phyloP scores from a whole-genome alignment of 2,329 filamentous ascomycete species.

The Stagonosporopsis chrysanthemi region DNA sequence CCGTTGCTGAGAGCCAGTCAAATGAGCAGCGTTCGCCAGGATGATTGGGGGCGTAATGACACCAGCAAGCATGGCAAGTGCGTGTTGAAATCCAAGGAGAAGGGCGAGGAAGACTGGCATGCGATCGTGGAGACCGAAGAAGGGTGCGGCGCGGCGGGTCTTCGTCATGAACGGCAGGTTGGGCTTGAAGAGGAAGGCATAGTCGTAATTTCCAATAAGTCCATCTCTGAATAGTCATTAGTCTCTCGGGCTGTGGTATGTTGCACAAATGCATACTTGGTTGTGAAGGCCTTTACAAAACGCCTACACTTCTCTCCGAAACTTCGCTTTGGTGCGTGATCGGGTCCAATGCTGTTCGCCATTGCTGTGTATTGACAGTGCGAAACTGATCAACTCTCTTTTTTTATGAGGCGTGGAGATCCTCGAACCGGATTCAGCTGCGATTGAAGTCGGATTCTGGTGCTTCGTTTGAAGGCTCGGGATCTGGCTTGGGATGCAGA shows the following conservation, averaged over 20 bases:
- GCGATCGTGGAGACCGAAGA: conserved; percentile 81
- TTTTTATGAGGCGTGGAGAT: conserved; percentile 18
- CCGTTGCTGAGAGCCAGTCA: conserved; percentile 67
- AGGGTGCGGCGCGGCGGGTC: conserved; percentile 68
- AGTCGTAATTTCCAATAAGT: conserved; percentile 86
- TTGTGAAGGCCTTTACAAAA: conserved; percentile 57
- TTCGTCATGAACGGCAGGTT: conserved; percentile 84
- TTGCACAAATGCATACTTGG: conserved; percentile 48
- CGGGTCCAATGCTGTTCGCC: conserved; percentile 56
- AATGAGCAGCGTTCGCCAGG: conserved; percentile 70
- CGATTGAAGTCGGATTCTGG: neutral
- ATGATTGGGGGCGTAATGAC: conserved; percentile 83
- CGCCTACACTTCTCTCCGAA: conserved; percentile 52
- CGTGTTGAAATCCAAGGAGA: conserved; percentile 79
- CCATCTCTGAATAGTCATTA: conserved; percentile 62
- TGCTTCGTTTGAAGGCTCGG: neutral
- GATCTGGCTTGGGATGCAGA: neutral
- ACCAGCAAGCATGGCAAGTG: conserved; percentile 72
- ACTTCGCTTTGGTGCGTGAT: conserved; percentile 50
- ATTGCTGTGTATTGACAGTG: conserved; percentile 18
- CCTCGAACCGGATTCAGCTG: conserved; percentile 3
- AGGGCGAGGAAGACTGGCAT: conserved; percentile 79
- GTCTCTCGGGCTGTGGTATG: conserved; percentile 20
- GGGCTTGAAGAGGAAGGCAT: conserved; percentile 82
- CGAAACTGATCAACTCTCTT: conserved; percentile 18